phyloP scores from a whole-genome alignment of 2,329 filamentous ascomycete species.

The Thelonectria olida region DNA sequence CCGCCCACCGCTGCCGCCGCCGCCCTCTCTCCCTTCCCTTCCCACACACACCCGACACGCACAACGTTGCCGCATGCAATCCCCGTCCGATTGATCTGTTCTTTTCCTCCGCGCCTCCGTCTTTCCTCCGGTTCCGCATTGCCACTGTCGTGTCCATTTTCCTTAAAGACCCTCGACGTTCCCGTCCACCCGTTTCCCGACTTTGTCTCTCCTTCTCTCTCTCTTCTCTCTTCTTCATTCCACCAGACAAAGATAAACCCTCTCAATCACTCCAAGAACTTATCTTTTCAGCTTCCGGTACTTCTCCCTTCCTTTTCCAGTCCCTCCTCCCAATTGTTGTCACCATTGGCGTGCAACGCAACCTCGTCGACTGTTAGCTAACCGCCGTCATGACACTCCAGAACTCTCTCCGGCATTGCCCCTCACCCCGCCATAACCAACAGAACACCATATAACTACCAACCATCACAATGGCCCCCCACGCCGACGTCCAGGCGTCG shows the following conservation, averaged over 20 bases:
- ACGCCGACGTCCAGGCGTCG: constrained; percentile 57
- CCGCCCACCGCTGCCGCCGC: constrained; percentile 13
- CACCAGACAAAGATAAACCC: constrained; percentile 8
- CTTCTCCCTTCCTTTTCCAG: neutral
- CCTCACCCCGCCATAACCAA: constrained; percentile 6
- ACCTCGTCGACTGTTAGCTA: neutral
- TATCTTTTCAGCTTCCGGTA: constrained; percentile 8
- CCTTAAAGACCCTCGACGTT: constrained; percentile 35
- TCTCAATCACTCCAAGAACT: constrained; percentile 6
- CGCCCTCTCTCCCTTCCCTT: constrained; percentile 3
- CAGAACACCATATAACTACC: neutral
- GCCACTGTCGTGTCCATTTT: constrained; percentile 7
- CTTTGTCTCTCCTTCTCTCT: neutral
- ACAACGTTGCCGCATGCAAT: too few relatives aligned
- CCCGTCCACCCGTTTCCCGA: neutral
- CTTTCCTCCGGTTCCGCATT: constrained; percentile 16
- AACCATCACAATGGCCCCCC: constrained; percentile 63
- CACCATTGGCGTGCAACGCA: too few relatives aligned
- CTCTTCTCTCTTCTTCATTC: constrained; percentile 11
- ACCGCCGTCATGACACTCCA: neutral
- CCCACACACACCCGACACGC: too few relatives aligned
- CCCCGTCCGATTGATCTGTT: neutral
- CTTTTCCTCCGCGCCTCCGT: constrained; percentile 8
- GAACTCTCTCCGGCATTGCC: constrained; percentile 1
- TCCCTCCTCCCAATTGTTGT: neutral